phyloP scores from a whole-genome alignment of 129 eudicot species.

The Solidago caesia region DNA sequence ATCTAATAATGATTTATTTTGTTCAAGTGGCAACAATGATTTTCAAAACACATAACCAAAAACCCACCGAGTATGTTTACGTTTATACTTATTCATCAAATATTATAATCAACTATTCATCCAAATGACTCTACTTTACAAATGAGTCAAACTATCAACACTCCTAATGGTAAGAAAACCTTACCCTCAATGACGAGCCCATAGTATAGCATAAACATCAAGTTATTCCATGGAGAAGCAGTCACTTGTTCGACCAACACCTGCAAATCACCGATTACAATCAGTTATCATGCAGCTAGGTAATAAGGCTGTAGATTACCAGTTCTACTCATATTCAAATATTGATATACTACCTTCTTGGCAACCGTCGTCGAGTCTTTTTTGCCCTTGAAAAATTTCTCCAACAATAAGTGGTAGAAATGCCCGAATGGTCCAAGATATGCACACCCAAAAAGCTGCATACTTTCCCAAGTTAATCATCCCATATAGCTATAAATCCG shows the following conservation, averaged over 20 bases:
- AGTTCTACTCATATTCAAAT: background rate
- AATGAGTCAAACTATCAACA: background rate
- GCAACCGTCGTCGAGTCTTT: conserved; percentile 79
- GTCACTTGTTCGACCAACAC: conserved; percentile 90
- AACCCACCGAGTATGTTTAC: background rate
- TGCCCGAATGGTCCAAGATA: conserved; percentile 98
- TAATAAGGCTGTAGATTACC: conserved; percentile 9
- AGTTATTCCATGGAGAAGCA: conserved; percentile 80
- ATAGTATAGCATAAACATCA: conserved; percentile 86
- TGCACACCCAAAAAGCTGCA: conserved; percentile 88
- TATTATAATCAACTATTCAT: background rate
- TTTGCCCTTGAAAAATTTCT: conserved; percentile 87
- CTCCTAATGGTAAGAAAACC: conserved; percentile 10
- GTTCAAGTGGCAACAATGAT: background rate
- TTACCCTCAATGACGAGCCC: conserved; percentile 89
- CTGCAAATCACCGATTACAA: conserved; percentile 42
- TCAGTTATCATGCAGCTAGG: background rate
- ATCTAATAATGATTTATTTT: background rate
- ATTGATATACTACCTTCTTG: conserved; percentile 58
- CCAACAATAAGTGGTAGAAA: conserved; percentile 69
- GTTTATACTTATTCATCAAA: background rate
- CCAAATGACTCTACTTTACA: background rate
- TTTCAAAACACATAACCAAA: background rate
- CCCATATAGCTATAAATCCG: background rate
- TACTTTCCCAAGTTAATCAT: conserved; percentile 19